A percentile compares a stretch with the other conserved stretches of the same genome.
Evolutionary conservation across 768 basidiomycete genomes (phyloP).

Genomic region (Astraeus odoratus): DNA sequence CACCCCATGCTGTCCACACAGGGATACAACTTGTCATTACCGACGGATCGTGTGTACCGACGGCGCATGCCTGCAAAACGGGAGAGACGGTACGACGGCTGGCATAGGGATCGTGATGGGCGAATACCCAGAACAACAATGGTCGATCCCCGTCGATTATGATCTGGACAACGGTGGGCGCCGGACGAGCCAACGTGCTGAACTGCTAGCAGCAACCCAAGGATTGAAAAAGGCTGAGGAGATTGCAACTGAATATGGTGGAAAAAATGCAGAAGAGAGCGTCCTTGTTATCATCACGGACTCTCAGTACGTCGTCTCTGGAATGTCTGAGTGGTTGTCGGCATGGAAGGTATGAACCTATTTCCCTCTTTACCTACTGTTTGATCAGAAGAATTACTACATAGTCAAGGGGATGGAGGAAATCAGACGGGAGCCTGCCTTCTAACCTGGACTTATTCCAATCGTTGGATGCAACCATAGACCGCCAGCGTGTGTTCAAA

Average conservation of each 20-base stretch:
- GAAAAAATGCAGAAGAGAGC: not conserved
- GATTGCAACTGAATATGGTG: no score
- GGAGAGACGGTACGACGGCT: constrained; percentile 13
- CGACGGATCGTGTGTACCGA: constrained; percentile 25
- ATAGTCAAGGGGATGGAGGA: constrained; percentile 17
- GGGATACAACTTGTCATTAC: constrained; percentile 11
- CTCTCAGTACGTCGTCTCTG: constrained; percentile 30
- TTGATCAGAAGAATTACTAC: not conserved
- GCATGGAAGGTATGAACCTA: constrained; percentile 21
- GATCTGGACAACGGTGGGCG: constrained; percentile 11
- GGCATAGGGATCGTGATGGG: constrained; percentile 16
- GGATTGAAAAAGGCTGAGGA: constrained; percentile 11
- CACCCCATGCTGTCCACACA: constrained; percentile 4
- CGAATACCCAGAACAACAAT: constrained; percentile 1
- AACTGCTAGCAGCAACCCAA: constrained; percentile 23
- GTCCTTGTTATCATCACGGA: constrained; percentile 20
- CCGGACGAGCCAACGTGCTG: constrained; percentile 27
- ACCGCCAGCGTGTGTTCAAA: not conserved
- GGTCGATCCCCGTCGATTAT: constrained; percentile 18
- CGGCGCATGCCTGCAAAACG: constrained; percentile 29
- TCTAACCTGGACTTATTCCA: constrained; percentile 24
- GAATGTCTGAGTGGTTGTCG: constrained; percentile 28
- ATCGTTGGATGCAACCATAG: constrained; percentile 16
- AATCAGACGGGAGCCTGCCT: constrained; percentile 9
- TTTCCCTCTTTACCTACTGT: not conserved